Evolutionary conservation across 2,329 filamentous ascomycete genomes (phyloP).

Genomic region (Fusarium brachygibbosum): DNA sequence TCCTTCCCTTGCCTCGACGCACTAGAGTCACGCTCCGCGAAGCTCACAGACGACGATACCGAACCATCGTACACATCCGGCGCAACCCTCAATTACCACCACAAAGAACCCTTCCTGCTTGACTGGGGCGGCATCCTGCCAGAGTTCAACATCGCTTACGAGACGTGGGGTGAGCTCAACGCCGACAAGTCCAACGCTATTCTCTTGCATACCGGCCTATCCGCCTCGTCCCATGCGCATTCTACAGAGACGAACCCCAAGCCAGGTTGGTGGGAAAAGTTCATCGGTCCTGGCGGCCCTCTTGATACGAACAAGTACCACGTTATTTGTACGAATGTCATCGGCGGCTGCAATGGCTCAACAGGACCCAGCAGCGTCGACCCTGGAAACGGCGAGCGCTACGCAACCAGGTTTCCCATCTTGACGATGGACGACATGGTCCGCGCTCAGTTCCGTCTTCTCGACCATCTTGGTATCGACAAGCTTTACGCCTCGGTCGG

Average conservation of each 20-base stretch:
- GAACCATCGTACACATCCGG: slow-evolving; percentile 96
- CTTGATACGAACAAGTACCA: slow-evolving; percentile 94
- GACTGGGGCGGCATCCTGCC: slow-evolving; percentile 96
- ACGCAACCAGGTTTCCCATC: slow-evolving; percentile 95
- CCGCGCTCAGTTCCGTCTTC: slow-evolving; percentile 88
- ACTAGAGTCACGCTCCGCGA: slow-evolving; percentile 81
- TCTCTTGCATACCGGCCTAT: slow-evolving; percentile 91
- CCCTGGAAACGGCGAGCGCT: slow-evolving; percentile 86
- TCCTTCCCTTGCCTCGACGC: slow-evolving; percentile 92
- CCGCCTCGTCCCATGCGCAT: slow-evolving; percentile 96
- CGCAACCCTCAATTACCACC: slow-evolving; percentile 83
- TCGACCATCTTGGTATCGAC: slow-evolving; percentile 82
- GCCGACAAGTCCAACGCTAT: slow-evolving; percentile 87
- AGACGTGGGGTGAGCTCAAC: slow-evolving; percentile 90
- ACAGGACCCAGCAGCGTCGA: slow-evolving; percentile 92
- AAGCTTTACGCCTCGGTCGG: slow-evolving; percentile 93
- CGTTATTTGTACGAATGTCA: slow-evolving; percentile 95
- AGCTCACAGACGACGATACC: slow-evolving; percentile 78
- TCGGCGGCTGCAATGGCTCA: slow-evolving; percentile 95
- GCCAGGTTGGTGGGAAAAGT: slow-evolving; percentile 98
- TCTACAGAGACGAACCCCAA: slow-evolving; percentile 89
- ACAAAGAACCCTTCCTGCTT: slow-evolving; percentile 79
- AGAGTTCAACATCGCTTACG: slow-evolving; percentile 91
- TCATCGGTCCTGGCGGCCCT: slow-evolving; percentile 88
- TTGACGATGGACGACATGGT: slow-evolving; percentile 98